phyloP scores from a whole-genome alignment of 768 basidiomycete species.

The Lactarius pseudohatsudake region DNA sequence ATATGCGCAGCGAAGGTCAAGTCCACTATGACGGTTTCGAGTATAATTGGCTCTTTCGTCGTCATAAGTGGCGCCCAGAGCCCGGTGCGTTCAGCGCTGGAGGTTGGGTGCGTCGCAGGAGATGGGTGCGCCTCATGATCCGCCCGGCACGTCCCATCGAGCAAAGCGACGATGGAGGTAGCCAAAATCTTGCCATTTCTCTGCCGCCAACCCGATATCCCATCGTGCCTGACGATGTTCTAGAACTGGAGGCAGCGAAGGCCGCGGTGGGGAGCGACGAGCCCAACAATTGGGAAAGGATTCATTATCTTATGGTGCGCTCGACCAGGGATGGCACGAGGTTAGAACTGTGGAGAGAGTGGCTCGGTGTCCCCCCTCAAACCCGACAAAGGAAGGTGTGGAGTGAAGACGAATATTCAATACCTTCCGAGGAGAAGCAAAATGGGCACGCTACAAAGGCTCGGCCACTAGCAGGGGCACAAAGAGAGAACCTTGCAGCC shows the following conservation, averaged over 20 bases:
- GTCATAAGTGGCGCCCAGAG: constrained; percentile 62
- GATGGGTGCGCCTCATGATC: constrained; percentile 88
- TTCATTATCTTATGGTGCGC: constrained; percentile 49
- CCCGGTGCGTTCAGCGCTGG: constrained; percentile 60
- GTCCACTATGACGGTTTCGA: constrained; percentile 85
- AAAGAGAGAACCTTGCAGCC: constrained; percentile 44
- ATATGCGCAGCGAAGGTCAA: constrained; percentile 79
- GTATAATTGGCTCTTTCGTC: constrained; percentile 78
- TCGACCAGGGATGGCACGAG: constrained; percentile 68
- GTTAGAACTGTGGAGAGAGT: constrained; percentile 72
- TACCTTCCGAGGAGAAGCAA: constrained; percentile 28
- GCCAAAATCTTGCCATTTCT: neutral
- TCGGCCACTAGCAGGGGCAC: neutral
- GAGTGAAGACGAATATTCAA: constrained; percentile 44
- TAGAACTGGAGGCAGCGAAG: constrained; percentile 20
- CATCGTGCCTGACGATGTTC: neutral
- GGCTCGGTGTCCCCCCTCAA: constrained; percentile 51
- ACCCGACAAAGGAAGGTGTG: constrained; percentile 43
- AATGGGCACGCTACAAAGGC: neutral
- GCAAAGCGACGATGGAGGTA: neutral
- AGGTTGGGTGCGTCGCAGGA: constrained; percentile 72
- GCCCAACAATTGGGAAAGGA: constrained; percentile 61
- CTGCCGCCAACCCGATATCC: constrained; percentile 7
- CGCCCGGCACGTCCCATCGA: constrained; percentile 46
- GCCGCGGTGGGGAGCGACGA: constrained; percentile 52